Evolutionary conservation across 768 basidiomycete species (phyloP).

Genomic region (Mycena maculata): DNA sequence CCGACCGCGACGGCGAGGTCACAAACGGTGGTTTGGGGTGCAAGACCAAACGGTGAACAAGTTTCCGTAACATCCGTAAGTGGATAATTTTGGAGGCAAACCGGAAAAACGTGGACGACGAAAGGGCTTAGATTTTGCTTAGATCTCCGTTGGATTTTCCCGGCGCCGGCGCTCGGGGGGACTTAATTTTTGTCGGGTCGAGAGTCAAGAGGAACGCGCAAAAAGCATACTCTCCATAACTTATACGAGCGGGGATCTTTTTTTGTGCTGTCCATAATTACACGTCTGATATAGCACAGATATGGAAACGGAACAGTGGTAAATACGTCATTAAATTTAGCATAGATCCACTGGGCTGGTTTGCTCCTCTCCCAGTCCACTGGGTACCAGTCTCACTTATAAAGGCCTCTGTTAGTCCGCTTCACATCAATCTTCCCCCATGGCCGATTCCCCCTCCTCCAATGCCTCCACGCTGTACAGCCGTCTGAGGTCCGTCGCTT

Average conservation of each 20-base stretch:
- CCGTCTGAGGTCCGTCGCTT: constrained; percentile 46
- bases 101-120: constrained; percentile 19
- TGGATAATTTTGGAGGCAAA: constrained; percentile 18
- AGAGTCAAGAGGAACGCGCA: not conserved
- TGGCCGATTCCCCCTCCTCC: constrained; percentile 24
- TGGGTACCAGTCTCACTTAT: constrained; percentile 27
- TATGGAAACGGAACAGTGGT: not conserved
- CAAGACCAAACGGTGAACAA: constrained; percentile 12
- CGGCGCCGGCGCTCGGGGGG: constrained; percentile 15
- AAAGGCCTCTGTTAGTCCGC: constrained; percentile 21
- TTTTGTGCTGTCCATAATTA: no score
- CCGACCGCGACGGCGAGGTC: constrained; percentile 13
- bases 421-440: constrained; percentile 30
- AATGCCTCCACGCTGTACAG: constrained; percentile 5
- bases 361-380: constrained; percentile 20
- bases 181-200: not conserved
- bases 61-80: not conserved
- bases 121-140: constrained; percentile 16
- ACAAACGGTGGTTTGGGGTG: constrained; percentile 20
- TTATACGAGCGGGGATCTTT: no score
- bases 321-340: not conserved
- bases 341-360: constrained; percentile 24
- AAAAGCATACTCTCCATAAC: no score
- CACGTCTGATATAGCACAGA: no score
- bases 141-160: constrained; percentile 12